phyloP scores from a whole-genome alignment of 768 basidiomycete species.

The Phylloporus arenicola region DNA sequence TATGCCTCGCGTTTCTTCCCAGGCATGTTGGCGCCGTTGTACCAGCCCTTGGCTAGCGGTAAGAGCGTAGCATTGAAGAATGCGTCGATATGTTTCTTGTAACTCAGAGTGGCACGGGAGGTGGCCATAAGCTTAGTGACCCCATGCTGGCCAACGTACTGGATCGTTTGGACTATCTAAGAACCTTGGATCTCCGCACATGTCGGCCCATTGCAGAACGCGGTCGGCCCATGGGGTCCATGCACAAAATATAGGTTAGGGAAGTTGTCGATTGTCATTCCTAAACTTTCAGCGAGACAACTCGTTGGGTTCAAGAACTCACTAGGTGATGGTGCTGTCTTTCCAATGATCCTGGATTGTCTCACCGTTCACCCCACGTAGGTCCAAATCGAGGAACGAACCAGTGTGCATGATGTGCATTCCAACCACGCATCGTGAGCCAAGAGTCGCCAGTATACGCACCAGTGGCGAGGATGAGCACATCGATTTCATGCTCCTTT shows the following conservation, averaged over 20 bases:
- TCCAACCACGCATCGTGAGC: not conserved
- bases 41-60: conserved; percentile 3
- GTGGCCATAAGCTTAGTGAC: conserved; percentile 6
- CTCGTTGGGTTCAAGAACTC: too few relatives aligned
- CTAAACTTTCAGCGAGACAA: conserved; percentile 1
- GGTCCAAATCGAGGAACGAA: conserved; percentile 3
- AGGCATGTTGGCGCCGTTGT: not conserved
- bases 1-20: conserved; percentile 1
- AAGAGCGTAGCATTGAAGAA: conserved; percentile 5
- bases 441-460: not conserved
- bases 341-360: conserved; percentile 11
- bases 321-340: conserved; percentile 15
- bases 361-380: conserved; percentile 4
- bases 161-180: conserved; percentile 12
- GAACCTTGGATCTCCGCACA: conserved; percentile 4
- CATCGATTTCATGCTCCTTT: conserved; percentile 8
- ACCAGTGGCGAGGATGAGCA: conserved; percentile 7
- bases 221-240: conserved; percentile 12
- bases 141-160: conserved; percentile 1
- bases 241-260: conserved; percentile 14
- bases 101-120: conserved; percentile 3
- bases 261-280: conserved; percentile 5
- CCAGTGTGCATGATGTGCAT: not conserved
- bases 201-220: conserved; percentile 6
- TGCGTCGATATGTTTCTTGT: conserved; percentile 7